Evolutionary conservation across 1,139 yeast species (phyloP).

Genomic region (Chernovozyma sophiae-reginae): DNA sequence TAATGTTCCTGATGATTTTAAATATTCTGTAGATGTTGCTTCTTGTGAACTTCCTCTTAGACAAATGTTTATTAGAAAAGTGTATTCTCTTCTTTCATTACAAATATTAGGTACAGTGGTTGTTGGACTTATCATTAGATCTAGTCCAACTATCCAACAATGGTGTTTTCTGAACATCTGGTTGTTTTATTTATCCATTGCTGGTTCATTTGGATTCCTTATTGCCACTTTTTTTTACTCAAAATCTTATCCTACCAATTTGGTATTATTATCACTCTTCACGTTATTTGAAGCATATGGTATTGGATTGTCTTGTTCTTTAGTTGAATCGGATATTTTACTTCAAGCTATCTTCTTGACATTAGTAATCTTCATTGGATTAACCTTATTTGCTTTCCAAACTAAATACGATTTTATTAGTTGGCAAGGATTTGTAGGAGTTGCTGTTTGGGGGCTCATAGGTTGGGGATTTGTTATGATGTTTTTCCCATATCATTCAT

Average conservation of each 20-base stretch:
- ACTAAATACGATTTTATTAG: constrained; percentile 76
- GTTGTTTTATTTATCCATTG: constrained; percentile 53
- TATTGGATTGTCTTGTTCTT: constrained; percentile 63
- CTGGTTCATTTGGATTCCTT: constrained; percentile 61
- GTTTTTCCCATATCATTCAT: constrained; percentile 58
- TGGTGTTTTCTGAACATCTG: constrained; percentile 64
- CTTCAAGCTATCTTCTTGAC: constrained; percentile 73
- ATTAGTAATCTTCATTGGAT: constrained; percentile 63
- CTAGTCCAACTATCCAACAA: constrained; percentile 41
- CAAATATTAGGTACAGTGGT: constrained; percentile 63
- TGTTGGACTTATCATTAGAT: constrained; percentile 53
- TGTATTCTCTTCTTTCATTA: constrained; percentile 63
- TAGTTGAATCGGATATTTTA: constrained; percentile 61
- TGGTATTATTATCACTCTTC: constrained; percentile 58
- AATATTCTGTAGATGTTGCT: constrained; percentile 73
- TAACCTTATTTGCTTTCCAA: constrained; percentile 75
- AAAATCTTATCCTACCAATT: constrained; percentile 58
- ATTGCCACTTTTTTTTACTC: constrained; percentile 58
- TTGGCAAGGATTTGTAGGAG: constrained; percentile 63
- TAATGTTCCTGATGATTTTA: constrained; percentile 73
- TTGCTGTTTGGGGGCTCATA: constrained; percentile 63
- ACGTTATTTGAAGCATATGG: constrained; percentile 74
- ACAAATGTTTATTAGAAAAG: constrained; percentile 73
- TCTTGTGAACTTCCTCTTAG: constrained; percentile 75
- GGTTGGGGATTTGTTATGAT: constrained; percentile 69